Evolutionary conservation across 257 asterid species (phyloP), one percentile per base, ranked within the genome.

Genomic region (Nicotiana tomentosiformis): DNA sequence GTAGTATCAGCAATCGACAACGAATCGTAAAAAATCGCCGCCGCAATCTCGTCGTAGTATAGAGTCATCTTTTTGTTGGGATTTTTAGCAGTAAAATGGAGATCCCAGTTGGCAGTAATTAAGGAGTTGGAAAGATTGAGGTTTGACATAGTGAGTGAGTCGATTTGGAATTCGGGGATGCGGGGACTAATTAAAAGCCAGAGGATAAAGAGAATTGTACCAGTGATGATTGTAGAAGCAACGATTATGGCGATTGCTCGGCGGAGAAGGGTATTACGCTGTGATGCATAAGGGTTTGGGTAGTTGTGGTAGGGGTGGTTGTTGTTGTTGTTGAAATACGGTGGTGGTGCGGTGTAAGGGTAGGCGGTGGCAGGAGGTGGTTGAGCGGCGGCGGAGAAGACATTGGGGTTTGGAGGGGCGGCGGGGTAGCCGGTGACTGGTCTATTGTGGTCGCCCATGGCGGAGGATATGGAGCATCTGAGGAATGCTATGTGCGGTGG

Each of bases 131-230:
- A 82, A 84, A 95, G 70, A 8, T 89, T 85, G 82, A 94, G 90
- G 81, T 92, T 90, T 51, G 96, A 91, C 5, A 92, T 60, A 26
- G 90, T 60, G 56, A 94, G 78, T 3, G 93, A 86, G 81, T 94
- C 97, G 83, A 93, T 91, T 7, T 90, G 92, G 85, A 96, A 90
- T 80, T 91, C 92, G 37, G 97, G 99, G 67, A 92, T 84, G 82
- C 92, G 93, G 0, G 98, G 99, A 67, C 97, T 97, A 83, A 94
- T 91, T 4, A 94, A 89, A 5, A 96, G 93, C 98, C 98, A 96
- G 43, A 89, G 86, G 77, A 94, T 91, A 87, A 94, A 92, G 86
- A 93, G 81, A 70, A 91, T 68, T 16, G 92, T 89, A 5, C 92
- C 95, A 69, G 88, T 77, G 86, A 93, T 86, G 72, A 91, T 85